Conservation (phyloP, 345 rosid genomes). For the Lumnitzera littorea region DNA sequence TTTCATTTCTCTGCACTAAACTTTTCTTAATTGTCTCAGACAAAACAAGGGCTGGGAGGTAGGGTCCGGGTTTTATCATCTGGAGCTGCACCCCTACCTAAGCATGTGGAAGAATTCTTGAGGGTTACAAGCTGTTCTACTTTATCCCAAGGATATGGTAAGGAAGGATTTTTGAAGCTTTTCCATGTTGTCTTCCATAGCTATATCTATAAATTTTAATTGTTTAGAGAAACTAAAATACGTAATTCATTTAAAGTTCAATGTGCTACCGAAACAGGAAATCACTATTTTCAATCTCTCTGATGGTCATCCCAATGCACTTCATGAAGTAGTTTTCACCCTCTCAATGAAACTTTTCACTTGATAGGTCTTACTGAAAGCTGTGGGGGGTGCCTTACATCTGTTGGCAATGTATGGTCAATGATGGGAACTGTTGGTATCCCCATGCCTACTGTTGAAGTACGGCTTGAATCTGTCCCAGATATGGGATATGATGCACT, state of each 20-base stretch:
- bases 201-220: too few species aligned
- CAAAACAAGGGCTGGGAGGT: conserved; percentile 79
- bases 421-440: conserved; percentile 95
- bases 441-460: conserved; percentile 84
- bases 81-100: conserved; percentile 93
- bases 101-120: conserved; percentile 83
- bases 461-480: conserved; percentile 82
- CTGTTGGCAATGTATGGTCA: conserved; percentile 60
- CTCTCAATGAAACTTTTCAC: neutral
- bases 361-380: conserved; percentile 84
- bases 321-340: neutral
- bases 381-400: conserved; percentile 80
- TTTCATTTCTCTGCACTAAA: neutral
- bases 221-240: too few species aligned
- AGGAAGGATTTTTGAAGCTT: conserved; percentile 5
- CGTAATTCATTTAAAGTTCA: too few species aligned
- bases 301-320: too few species aligned
- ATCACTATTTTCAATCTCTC: neutral
- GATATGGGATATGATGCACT: conserved; percentile 96
- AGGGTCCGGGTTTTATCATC: conserved; percentile 64
- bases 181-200: too few species aligned
- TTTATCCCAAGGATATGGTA: conserved; percentile 95
- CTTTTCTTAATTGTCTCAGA: conserved; percentile 24
- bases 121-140: conserved; percentile 74
- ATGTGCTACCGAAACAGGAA: neutral